These are phyloP conservation scores for Hevea brasiliensis DNA, from an alignment of 345 rosid genomes.

Conservation along the genomic window DNA sequence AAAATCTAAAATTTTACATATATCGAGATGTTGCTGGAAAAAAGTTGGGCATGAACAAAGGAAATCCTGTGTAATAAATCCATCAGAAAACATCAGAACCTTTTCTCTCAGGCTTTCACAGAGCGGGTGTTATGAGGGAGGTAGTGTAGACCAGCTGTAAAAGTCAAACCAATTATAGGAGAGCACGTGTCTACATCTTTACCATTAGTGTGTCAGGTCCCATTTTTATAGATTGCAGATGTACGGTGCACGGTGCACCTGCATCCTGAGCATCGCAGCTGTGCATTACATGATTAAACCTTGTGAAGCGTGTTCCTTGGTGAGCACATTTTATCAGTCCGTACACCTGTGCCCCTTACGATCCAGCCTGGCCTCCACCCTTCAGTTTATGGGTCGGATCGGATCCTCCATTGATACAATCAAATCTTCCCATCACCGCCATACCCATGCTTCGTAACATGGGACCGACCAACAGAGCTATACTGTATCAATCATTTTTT, in stretches of 20 bases:
- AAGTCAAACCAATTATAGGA: not conserved
- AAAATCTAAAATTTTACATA: not conserved
- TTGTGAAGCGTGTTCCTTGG: slow-evolving; percentile 36
- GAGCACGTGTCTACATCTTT: slow-evolving; percentile 13
- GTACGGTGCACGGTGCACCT: slow-evolving; percentile 25
- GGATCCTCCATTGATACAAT: not conserved
- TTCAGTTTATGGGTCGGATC: not conserved
- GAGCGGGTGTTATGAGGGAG: no score
- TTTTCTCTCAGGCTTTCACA: not conserved
- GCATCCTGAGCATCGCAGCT: slow-evolving; percentile 16
- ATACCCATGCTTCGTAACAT: no score
- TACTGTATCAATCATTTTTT: no score
- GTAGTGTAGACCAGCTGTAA: slow-evolving; percentile 7
- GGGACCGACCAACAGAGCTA: no score
- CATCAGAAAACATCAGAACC: not conserved
- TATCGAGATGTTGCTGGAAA: not conserved
- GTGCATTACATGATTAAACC: not conserved
- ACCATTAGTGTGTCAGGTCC: not conserved
- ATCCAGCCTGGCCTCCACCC: slow-evolving; percentile 30
- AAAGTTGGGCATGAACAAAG: not conserved
- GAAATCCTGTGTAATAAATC: no score
- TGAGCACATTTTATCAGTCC: slow-evolving; percentile 19
- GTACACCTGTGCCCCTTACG: slow-evolving; percentile 2
- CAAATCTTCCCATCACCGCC: no score
- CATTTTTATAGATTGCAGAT: not conserved